A percentile compares a stretch with the other conserved stretches of the same genome.
phyloP scores from a whole-genome alignment of 2,329 filamentous ascomycete species.

The Fusarium neocosmosporiellum region DNA sequence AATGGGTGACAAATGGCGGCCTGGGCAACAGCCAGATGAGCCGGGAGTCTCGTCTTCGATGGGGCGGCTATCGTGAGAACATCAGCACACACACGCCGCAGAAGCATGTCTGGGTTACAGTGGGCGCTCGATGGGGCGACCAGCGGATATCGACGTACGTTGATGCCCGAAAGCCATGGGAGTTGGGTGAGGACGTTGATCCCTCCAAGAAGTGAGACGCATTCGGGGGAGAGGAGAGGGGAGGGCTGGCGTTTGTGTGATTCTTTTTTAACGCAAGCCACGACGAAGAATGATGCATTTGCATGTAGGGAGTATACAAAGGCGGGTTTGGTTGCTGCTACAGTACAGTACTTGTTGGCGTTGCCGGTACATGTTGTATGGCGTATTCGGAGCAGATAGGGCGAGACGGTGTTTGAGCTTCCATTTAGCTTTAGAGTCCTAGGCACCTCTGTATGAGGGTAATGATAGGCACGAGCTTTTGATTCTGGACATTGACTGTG shows the following conservation, averaged over 20 bases:
- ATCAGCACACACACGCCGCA: slow-evolving; percentile 61
- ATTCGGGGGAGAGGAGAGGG: slow-evolving; percentile 28
- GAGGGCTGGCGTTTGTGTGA: slow-evolving; percentile 41
- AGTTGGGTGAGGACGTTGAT: slow-evolving; percentile 66
- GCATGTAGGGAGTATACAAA: slow-evolving; percentile 37
- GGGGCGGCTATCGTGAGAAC: slow-evolving; percentile 69
- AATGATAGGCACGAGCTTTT: slow-evolving; percentile 14
- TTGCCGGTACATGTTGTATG: slow-evolving; percentile 38
- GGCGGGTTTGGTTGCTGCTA: slow-evolving; percentile 31
- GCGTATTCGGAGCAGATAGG: slow-evolving; percentile 29
- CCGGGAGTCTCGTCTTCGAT: slow-evolving; percentile 64
- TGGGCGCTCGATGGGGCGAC: slow-evolving; percentile 72
- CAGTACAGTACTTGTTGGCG: slow-evolving; percentile 22
- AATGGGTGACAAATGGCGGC: slow-evolving; percentile 78
- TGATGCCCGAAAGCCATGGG: slow-evolving; percentile 64
- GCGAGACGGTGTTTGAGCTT: neutral
- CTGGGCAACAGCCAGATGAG: slow-evolving; percentile 74
- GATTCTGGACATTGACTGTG: neutral
- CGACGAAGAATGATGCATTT: slow-evolving; percentile 44
- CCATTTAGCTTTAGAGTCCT: slow-evolving; percentile 15
- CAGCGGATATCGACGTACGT: slow-evolving; percentile 65
- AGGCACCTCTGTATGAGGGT: slow-evolving; percentile 7
- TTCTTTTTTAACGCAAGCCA: slow-evolving; percentile 34
- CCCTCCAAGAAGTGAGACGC: slow-evolving; percentile 43
- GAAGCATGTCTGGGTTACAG: slow-evolving; percentile 76